Evolutionary conservation across 106 monocot genomes (phyloP).

Genomic region (Dendrobium officinale): DNA sequence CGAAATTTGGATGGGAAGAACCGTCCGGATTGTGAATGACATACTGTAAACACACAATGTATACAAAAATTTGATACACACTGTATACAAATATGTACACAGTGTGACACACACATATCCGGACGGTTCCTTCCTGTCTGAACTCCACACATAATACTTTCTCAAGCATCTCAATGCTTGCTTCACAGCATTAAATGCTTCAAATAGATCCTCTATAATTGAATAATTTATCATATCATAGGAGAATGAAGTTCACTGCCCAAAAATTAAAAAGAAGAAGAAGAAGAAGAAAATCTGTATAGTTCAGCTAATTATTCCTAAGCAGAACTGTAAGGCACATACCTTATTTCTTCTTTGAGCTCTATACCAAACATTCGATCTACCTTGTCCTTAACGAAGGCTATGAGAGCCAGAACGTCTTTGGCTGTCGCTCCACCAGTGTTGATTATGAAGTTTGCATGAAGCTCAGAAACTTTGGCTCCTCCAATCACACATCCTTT

Average conservation of each 20-base stretch:
- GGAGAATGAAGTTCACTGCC: neutral
- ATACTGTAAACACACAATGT: too few species aligned
- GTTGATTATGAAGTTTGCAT: conserved; percentile 53
- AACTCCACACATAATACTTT: too few species aligned
- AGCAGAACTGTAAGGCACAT: conserved; percentile 22
- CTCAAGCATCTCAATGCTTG: too few species aligned
- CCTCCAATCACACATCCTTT: conserved; percentile 40
- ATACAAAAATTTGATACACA: too few species aligned
- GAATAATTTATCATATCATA: neutral
- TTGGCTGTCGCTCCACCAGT: conserved; percentile 14
- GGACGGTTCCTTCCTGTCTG: too few species aligned
- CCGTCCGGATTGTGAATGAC: too few species aligned
- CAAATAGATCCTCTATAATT: too few species aligned
- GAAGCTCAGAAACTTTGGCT: conserved; percentile 36
- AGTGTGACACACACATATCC: too few species aligned
- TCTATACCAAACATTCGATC: conserved; percentile 24
- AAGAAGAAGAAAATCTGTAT: neutral
- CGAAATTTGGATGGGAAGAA: too few species aligned
- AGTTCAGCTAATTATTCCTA: neutral
- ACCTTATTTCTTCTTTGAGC: conserved; percentile 37
- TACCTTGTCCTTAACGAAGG: conserved; percentile 32
- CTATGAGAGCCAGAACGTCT: conserved; percentile 33
- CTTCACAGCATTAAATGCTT: too few species aligned
- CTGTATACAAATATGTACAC: too few species aligned
- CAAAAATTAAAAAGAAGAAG: neutral